Base-by-base conservation (phyloP, 2,329 filamentous ascomycete genomes). In the Oidium heveae region DNA sequence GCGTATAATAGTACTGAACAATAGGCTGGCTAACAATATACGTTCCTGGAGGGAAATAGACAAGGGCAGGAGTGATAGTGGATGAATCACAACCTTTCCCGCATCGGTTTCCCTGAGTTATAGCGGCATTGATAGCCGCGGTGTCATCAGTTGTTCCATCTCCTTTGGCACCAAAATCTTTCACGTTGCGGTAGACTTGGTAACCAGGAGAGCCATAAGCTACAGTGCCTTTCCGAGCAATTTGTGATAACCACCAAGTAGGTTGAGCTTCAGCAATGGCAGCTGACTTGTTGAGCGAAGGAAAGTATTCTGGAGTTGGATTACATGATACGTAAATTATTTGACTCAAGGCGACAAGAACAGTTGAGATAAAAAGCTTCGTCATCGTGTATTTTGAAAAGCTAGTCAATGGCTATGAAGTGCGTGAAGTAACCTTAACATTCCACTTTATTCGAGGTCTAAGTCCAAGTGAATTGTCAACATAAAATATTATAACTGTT, bases 31-130 rank as follows among this genome's bases (percentile, higher is more conserved):
- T 86, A 61, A 96, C 80, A 18, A 84, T 64, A 64, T 95, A 96
- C 55, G 80, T 93, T 59, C 89, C 88, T 12, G 85, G 73, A 41
- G 87, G 88, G 53, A 96, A 94, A 72, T 94, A 96, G 54, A 96
- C 79, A 15, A 96, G 71, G 28, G 86, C 89, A 0, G 89, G 89
- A 1, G 79, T 78, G n/a, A 76, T 76, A 2, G 89, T 96, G 34
- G 76, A 78, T 1, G 86, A 94, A 65, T 91, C 84, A 65, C 89
- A 96, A 58, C 79, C 77, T 58, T 76, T 66, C 41, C 85, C 86
- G 64, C 89, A 96, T 46, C 89, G 84, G 61, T 74, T 72, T 32
- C 86, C 86, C n/a, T 77, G 76, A 5, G 76, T 73, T 62, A 95
- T 83, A 59, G 87, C 87, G 43, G 70, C 67, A 70, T 94, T 95